Evolutionary conservation across 2,329 filamentous ascomycete genomes (phyloP).

Genomic region (Ceratocystis eucalypticola): DNA sequence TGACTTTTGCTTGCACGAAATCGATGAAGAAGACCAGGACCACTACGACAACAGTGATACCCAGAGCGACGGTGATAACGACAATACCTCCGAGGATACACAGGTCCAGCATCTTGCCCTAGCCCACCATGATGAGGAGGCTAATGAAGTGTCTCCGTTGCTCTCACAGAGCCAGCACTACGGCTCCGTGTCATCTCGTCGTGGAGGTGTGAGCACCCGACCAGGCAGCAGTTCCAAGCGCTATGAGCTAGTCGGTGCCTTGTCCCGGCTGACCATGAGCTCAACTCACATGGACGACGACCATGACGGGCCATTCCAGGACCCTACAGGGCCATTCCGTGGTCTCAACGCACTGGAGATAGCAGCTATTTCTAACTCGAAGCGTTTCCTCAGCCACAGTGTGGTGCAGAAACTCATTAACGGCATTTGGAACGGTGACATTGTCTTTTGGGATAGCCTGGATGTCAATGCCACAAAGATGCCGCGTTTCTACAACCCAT

Average conservation of each 20-base stretch:
- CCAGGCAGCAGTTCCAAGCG: conserved; percentile 33
- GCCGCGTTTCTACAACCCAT: conserved; percentile 59
- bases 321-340: conserved; percentile 59
- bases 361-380: conserved; percentile 65
- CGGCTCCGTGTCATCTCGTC: conserved; percentile 20
- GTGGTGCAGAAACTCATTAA: conserved; percentile 73
- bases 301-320: conserved; percentile 35
- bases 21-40: conserved; percentile 33
- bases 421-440: conserved; percentile 74
- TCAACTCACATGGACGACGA: conserved; percentile 28
- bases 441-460: conserved; percentile 76
- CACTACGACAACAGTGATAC: conserved; percentile 1
- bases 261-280: conserved; percentile 42
- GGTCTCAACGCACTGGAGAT: conserved; percentile 79
- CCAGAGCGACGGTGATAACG: conserved; percentile 20
- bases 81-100: conserved; percentile 4
- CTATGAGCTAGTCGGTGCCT: conserved; percentile 38
- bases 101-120: conserved; percentile 10
- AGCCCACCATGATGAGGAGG: conserved; percentile 30
- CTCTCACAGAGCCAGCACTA: conserved; percentile 27
- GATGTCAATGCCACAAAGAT: conserved; percentile 59
- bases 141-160: conserved; percentile 36
- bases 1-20: conserved; percentile 60
- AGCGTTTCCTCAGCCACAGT: conserved; percentile 69
- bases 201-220: conserved; percentile 20